These are phyloP conservation scores for Aspergillus novofumigatus DNA, from an alignment of 2,329 filamentous ascomycete genomes.

Conservation along the genomic window DNA sequence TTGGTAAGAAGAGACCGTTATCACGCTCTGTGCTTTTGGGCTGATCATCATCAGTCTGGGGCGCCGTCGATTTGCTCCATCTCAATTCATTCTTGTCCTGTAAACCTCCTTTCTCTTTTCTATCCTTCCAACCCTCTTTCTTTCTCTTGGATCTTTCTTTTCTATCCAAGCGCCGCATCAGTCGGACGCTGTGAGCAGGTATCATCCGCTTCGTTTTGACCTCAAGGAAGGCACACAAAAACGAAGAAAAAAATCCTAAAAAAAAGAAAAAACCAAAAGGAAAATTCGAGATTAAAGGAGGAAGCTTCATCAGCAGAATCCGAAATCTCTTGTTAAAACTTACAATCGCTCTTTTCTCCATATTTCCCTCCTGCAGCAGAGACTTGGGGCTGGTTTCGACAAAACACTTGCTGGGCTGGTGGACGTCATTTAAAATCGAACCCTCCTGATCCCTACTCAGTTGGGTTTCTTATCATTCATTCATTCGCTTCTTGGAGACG, in stretches of 20 bases:
- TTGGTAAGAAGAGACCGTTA: neutral
- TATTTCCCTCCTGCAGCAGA: conserved; percentile 19
- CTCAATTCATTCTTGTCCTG: conserved; percentile 6
- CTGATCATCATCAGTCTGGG: conserved; percentile 20
- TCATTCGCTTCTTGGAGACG: neutral
- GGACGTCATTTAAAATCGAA: conserved; percentile 13
- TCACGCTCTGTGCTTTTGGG: conserved; percentile 10
- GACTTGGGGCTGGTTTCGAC: conserved; percentile 16
- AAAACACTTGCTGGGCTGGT: conserved; percentile 30
- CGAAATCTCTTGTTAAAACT: neutral
- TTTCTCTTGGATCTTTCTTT: conserved; percentile 17
- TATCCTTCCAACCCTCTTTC: conserved; percentile 8
- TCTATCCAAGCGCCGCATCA: conserved; percentile 28
- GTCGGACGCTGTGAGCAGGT: conserved; percentile 37
- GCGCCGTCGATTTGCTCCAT: conserved; percentile 4
- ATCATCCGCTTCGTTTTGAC: conserved; percentile 15
- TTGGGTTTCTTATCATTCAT: conserved; percentile 5
- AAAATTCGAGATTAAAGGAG: conserved; percentile 8
- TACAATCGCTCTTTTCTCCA: conserved; percentile 7
- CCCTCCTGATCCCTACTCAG: conserved; percentile 1
- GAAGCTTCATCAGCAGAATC: conserved; percentile 6
- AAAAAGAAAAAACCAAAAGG: neutral
- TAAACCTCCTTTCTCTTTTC: conserved; percentile 11
- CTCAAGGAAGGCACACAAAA: conserved; percentile 5
- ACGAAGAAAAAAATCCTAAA: conserved; percentile 1